Evolutionary conservation across 768 basidiomycete genomes (phyloP).

Genomic region (Leucosporidium yakuticum): DNA sequence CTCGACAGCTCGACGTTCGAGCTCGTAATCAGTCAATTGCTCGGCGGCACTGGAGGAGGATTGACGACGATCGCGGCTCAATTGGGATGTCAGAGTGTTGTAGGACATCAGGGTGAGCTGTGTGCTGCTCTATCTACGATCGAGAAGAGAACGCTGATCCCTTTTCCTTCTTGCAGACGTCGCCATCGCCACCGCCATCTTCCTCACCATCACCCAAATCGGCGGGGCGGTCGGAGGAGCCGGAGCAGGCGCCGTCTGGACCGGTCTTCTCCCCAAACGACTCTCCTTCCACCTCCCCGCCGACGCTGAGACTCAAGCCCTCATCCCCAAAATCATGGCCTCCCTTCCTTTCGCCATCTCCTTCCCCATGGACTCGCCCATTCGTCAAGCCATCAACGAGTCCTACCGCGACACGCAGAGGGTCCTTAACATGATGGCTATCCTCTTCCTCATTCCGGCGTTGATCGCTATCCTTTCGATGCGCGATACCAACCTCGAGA

Average conservation of each 20-base stretch:
- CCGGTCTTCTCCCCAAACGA: no score
- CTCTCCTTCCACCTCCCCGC: conserved; percentile 30
- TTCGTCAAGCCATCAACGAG: conserved; percentile 34
- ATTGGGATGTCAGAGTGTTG: conserved; percentile 36
- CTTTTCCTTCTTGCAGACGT: conserved; percentile 17
- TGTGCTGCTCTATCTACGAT: background rate
- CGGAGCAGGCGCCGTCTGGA: conserved; percentile 37
- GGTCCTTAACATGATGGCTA: conserved; percentile 25
- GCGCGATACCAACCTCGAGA: conserved; percentile 22
- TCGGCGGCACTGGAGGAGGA: conserved; percentile 35
- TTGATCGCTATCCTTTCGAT: conserved; percentile 15
- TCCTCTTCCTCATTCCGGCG: conserved; percentile 29
- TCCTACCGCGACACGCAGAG: conserved; percentile 36
- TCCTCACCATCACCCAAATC: conserved; percentile 38
- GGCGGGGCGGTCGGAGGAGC: conserved; percentile 39
- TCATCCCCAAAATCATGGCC: conserved; percentile 33
- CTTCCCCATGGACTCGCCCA: conserved; percentile 27
- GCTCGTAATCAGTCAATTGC: conserved; percentile 34
- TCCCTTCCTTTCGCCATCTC: conserved; percentile 35
- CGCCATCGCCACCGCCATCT: conserved; percentile 38
- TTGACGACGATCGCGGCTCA: conserved; percentile 35
- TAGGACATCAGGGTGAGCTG: conserved; percentile 27
- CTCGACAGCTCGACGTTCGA: conserved; percentile 36
- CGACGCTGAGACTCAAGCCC: background rate
- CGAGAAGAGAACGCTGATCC: background rate